A percentile compares a stretch with the other conserved stretches of the same genome.
Evolutionary conservation across 352 stramenopile species (phyloP).

Genomic region (Globisporangium orthogonon): DNA sequence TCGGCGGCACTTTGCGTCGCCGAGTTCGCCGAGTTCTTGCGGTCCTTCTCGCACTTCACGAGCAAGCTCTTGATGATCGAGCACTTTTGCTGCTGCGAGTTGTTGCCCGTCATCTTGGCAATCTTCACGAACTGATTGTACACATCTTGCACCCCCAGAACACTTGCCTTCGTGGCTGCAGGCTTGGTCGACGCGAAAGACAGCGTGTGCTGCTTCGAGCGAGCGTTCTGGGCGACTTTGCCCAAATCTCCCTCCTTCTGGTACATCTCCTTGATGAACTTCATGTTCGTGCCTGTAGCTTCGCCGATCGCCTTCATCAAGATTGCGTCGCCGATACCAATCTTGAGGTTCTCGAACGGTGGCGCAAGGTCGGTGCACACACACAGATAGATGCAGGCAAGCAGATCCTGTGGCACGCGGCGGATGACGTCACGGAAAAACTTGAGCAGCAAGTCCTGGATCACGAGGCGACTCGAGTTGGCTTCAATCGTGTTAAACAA

Average conservation of each 20-base stretch:
- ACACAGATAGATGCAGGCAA: slow-evolving; percentile 90
- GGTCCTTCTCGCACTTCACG: slow-evolving; percentile 87
- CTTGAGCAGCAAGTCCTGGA: slow-evolving; percentile 80
- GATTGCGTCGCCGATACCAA: slow-evolving; percentile 97
- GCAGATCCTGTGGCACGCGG: slow-evolving; percentile 72
- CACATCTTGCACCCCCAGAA: slow-evolving; percentile 84
- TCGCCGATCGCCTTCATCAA: slow-evolving; percentile 97
- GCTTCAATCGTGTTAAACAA: slow-evolving; percentile 80
- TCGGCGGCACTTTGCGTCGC: slow-evolving; percentile 54
- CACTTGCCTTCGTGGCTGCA: slow-evolving; percentile 71
- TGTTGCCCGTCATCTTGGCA: slow-evolving; percentile 91
- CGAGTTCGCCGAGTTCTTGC: slow-evolving; percentile 41
- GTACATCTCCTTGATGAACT: slow-evolving; percentile 95
- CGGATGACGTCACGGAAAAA: slow-evolving; percentile 83
- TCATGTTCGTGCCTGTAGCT: slow-evolving; percentile 86
- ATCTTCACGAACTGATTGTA: slow-evolving; percentile 92
- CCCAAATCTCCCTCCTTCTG: slow-evolving; percentile 96
- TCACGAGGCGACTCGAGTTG: slow-evolving; percentile 63
- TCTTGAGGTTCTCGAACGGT: slow-evolving; percentile 96
- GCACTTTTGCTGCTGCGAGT: slow-evolving; percentile 96
- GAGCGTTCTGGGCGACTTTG: slow-evolving; percentile 91
- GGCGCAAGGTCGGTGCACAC: slow-evolving; percentile 91
- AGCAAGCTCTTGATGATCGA: slow-evolving; percentile 97
- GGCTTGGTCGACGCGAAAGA: slow-evolving; percentile 41
- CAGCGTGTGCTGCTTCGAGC: slow-evolving; percentile 92